phyloP scores from a whole-genome alignment of 805 yeast genomes.

The Yarrowia sp. region DNA sequence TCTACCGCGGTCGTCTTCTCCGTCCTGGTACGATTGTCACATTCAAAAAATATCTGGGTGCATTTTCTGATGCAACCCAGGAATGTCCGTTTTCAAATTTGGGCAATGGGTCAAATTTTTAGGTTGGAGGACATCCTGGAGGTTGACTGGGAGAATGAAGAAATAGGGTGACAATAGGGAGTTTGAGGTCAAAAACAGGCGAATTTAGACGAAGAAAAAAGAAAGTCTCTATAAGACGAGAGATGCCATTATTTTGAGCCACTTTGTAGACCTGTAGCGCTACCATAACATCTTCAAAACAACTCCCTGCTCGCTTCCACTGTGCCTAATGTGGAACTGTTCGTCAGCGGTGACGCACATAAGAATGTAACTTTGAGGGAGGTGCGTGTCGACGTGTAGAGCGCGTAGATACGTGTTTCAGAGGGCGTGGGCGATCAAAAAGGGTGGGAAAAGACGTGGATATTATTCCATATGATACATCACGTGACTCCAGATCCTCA shows the following conservation, averaged over 20 bases:
- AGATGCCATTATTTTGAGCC: too few species aligned
- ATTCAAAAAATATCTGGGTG: neutral
- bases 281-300: too few species aligned
- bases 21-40: neutral
- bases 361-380: constrained; percentile 21
- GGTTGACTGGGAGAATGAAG: too few species aligned
- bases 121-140: neutral
- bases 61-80: neutral
- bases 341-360: neutral
- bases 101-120: neutral
- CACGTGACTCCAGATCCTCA: neutral
- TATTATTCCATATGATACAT: fast-evolving
- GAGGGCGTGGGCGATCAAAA: neutral
- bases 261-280: too few species aligned
- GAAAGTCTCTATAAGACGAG: too few species aligned
- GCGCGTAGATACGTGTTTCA: neutral
- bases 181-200: too few species aligned
- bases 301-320: too few species aligned
- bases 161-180: too few species aligned
- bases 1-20: too few species aligned
- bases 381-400: constrained; percentile 17
- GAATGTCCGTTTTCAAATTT: neutral
- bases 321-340: too few species aligned
- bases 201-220: too few species aligned
- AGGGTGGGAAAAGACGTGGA: too few species aligned